A percentile compares a stretch with the other conserved stretches of the same genome.
Conservation (phyloP, 139 green algal genomes). For the Monoraphidium neglectum region DNA sequence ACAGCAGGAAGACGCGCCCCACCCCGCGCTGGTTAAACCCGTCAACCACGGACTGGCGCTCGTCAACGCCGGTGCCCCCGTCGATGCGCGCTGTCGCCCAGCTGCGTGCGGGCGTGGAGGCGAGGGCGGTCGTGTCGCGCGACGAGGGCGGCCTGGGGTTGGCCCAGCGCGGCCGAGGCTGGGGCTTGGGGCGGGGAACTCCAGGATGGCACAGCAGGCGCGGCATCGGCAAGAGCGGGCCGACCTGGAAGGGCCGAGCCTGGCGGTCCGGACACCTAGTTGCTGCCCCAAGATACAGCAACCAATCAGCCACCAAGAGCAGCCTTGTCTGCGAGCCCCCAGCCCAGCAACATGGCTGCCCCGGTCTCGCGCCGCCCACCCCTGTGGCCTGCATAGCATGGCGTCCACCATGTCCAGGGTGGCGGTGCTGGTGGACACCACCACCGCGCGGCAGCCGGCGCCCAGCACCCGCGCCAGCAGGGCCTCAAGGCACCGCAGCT, state of each 20-base stretch:
- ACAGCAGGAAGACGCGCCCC: conserved; percentile 87
- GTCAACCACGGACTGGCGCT: conserved; percentile 76
- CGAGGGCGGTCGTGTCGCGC: too few relatives aligned
- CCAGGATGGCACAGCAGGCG: not conserved
- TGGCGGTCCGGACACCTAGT: too few relatives aligned
- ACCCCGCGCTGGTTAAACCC: conserved; percentile 70
- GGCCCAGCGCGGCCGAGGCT: too few relatives aligned
- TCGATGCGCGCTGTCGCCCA: conserved; percentile 70
- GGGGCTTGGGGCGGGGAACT: too few relatives aligned
- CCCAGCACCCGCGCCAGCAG: conserved; percentile 42
- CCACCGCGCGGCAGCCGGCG: conserved; percentile 38
- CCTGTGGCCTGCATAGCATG: conserved; percentile 36
- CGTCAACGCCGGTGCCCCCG: conserved; percentile 58
- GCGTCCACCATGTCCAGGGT: conserved; percentile 68
- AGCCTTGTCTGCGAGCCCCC: too few relatives aligned
- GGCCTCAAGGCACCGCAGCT: conserved; percentile 59
- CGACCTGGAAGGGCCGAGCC: too few relatives aligned
- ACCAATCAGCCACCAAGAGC: too few relatives aligned
- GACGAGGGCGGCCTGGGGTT: too few relatives aligned
- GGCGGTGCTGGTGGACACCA: conserved; percentile 73
- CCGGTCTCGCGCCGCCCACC: conserved; percentile 3
- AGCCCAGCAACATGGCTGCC: too few relatives aligned
- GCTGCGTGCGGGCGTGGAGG: conserved; percentile 28
- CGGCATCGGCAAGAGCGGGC: not conserved
- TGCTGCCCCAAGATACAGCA: too few relatives aligned